Conservation (phyloP, 177 flowering plant genomes). For the Tripterygium wilfordii region DNA sequence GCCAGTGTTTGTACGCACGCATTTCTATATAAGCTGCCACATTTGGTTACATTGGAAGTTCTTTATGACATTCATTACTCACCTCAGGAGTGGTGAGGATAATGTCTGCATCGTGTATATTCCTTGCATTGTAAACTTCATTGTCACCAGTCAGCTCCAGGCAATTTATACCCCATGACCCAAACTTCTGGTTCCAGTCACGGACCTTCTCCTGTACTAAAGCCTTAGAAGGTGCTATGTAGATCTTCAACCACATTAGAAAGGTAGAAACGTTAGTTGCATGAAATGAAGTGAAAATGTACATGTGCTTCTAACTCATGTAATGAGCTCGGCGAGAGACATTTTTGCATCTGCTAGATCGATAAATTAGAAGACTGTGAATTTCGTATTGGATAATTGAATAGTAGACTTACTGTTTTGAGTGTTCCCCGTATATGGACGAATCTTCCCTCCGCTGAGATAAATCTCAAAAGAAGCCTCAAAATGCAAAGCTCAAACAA, state of each 20-base stretch:
- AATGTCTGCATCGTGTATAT: slow-evolving; percentile 85
- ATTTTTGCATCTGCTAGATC: too few relatives aligned
- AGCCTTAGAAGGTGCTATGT: slow-evolving; percentile 98
- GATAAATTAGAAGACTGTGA: too few relatives aligned
- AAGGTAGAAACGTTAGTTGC: slow-evolving; percentile 1
- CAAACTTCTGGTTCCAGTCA: slow-evolving; percentile 87
- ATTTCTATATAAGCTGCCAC: too few relatives aligned
- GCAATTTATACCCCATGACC: slow-evolving; percentile 78
- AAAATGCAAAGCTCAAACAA: slow-evolving; percentile 95
- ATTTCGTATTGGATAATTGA: too few relatives aligned
- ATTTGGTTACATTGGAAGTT: too few relatives aligned
- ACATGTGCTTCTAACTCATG: too few relatives aligned
- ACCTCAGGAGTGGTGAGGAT: slow-evolving; percentile 99
- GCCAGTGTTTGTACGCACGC: too few relatives aligned
- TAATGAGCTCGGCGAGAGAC: too few relatives aligned
- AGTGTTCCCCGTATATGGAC: slow-evolving; percentile 70
- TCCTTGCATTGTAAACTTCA: slow-evolving; percentile 54
- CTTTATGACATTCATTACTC: too few relatives aligned
- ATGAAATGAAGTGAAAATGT: slow-evolving; percentile 1
- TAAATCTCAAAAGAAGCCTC: slow-evolving; percentile 84
- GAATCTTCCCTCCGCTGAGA: slow-evolving; percentile 63
- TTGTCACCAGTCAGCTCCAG: slow-evolving; percentile 94
- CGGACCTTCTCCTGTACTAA: slow-evolving; percentile 96
- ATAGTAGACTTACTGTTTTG: slow-evolving; percentile 61
- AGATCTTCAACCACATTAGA: slow-evolving; percentile 71